Percentiles rank a stretch among this genome's conserved stretches.
These are phyloP conservation scores for Phytophthora pini DNA, from an alignment of 352 stramenopile genomes.

Conservation along the genomic window DNA sequence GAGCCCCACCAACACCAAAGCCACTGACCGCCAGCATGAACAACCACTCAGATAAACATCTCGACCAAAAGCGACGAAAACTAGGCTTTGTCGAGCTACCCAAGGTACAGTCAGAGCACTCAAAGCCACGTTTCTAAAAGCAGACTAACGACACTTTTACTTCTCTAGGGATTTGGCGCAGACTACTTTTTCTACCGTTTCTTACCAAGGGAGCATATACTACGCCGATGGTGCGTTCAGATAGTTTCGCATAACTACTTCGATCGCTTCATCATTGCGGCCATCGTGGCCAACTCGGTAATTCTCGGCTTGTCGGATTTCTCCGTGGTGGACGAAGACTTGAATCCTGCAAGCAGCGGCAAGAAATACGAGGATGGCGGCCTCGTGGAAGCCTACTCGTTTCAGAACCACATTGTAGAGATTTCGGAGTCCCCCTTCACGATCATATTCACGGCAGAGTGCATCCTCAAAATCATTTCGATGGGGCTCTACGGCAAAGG, in stretches of 20 bases:
- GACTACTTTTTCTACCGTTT: constrained; percentile 52
- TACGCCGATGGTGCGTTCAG: constrained; percentile 59
- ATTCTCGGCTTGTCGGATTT: constrained; percentile 90
- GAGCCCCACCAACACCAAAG: constrained; percentile 13
- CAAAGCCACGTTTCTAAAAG: not conserved
- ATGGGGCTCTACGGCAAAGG: constrained; percentile 77
- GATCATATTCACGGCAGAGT: constrained; percentile 88
- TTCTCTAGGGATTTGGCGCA: constrained; percentile 48
- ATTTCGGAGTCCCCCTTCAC: constrained; percentile 88
- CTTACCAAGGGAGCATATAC: constrained; percentile 51
- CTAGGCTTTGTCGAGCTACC: constrained; percentile 21
- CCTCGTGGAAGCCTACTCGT: constrained; percentile 52
- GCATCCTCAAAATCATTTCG: constrained; percentile 91
- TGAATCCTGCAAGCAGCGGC: constrained; percentile 69
- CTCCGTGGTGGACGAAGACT: constrained; percentile 61
- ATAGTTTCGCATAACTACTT: constrained; percentile 72
- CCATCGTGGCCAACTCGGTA: constrained; percentile 89
- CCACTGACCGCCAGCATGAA: not conserved
- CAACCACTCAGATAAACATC: constrained; percentile 13
- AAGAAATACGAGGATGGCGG: constrained; percentile 42
- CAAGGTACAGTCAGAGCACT: constrained; percentile 4
- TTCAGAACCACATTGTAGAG: constrained; percentile 67
- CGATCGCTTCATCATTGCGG: constrained; percentile 85
- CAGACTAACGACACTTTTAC: too few species aligned
- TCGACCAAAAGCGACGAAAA: constrained; percentile 25